Base-by-base conservation (phyloP, 305 asterid species). In the Fraxinus paxiana region DNA sequence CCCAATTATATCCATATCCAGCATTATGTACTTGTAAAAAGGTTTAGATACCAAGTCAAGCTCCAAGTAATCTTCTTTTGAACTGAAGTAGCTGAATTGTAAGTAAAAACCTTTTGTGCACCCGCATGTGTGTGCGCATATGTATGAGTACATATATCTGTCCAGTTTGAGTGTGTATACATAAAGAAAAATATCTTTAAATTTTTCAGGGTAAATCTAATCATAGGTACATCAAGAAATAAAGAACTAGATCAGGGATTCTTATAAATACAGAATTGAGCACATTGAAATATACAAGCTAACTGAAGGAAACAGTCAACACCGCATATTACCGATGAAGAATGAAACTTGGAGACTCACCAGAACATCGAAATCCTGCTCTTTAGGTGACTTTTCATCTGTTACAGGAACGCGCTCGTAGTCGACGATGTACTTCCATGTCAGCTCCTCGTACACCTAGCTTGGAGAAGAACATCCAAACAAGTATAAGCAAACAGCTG, bases 351-450 rank as follows among this genome's bases (percentile, higher is more conserved):
- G 83, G 79, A 83, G 72, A 89, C 97, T 90, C 80, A 96, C 99
- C 90, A 96, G 89, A 85, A 87, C 89, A 90, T 96, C 99, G 84
- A 96, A 96, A 86, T 96, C 99, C 88, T 91, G 96, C 88, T 96
- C 99, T 88, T 96, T 96, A 43, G 99, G 99, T 79, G 99, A 87
- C 83, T 96, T 96, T 85, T 96, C 99, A 85, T 96, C 99, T 6
- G 99, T 96, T 82, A 96, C 83, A 78, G 99, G 99, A 80, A 96
- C 97, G 26, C 99, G 96, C 81, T 96, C 99, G 34, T 96, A 96
- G 89, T 92, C 96, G 80, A 96, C 99, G 79, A 91, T 97, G 90
- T 90, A 96, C 79, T 88, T 88, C 83, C 90, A 86, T 69, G 90
- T 87, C 91, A 96, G 89, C 81, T 91, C 97, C 92, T 90, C 90